A percentile compares a stretch with the other conserved stretches of the same genome.
phyloP scores from a whole-genome alignment of 2,329 filamentous ascomycete genomes.

The Mycosphaerella arachidis region DNA sequence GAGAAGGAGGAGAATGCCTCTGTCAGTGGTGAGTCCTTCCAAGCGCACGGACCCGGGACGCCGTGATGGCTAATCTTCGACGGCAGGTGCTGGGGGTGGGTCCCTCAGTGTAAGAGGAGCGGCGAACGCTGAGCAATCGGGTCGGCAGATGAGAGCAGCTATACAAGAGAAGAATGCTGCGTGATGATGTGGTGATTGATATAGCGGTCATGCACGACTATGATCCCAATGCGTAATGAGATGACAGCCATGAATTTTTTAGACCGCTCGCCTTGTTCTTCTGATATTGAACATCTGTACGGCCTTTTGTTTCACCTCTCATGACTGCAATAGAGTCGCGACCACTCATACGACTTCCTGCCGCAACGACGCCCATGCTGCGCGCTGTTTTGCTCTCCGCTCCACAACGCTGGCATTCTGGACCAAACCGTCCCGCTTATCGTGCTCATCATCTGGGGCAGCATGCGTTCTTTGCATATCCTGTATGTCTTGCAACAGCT shows the following conservation, averaged over 20 bases:
- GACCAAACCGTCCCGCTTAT: neutral
- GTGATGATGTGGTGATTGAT: neutral
- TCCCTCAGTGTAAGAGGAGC: constrained; percentile 23
- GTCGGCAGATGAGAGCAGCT: constrained; percentile 18
- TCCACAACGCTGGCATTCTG: constrained; percentile 20
- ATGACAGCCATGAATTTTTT: neutral
- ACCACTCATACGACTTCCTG: constrained; percentile 26
- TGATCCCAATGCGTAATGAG: neutral
- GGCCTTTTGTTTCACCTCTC: neutral
- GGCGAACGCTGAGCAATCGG: constrained; percentile 27
- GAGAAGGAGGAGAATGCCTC: constrained; percentile 26
- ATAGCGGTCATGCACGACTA: neutral
- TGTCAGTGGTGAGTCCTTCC: constrained; percentile 26
- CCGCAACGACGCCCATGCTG: constrained; percentile 36
- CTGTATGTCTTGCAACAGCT: constrained; percentile 63
- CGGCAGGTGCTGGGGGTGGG: constrained; percentile 28
- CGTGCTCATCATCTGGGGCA: constrained; percentile 6
- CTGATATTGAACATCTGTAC: neutral
- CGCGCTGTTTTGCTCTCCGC: constrained; percentile 28
- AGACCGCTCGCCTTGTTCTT: neutral
- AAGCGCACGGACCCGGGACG: neutral
- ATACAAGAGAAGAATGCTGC: constrained; percentile 18
- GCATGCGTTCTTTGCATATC: constrained; percentile 2
- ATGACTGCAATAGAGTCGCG: neutral
- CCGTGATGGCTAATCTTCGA: constrained; percentile 2